These are phyloP conservation scores for Microdochium bolleyi DNA, from an alignment of 2,329 filamentous ascomycete genomes.

Conservation along the genomic window DNA sequence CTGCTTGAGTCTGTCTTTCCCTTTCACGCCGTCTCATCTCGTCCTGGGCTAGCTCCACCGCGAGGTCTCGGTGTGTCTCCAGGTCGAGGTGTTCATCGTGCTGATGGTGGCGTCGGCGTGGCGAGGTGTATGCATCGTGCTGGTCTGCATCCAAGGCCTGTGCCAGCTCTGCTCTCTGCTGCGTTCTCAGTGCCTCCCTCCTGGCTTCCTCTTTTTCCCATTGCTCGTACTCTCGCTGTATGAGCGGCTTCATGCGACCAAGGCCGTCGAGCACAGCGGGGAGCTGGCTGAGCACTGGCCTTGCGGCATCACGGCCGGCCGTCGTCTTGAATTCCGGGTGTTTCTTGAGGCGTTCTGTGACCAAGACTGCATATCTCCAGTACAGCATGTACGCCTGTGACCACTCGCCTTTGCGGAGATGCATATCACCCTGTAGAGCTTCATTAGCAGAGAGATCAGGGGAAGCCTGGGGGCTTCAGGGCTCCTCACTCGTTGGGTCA, in stretches of 20 bases:
- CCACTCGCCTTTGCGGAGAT: slow-evolving; percentile 77
- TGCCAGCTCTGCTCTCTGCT: slow-evolving; percentile 3
- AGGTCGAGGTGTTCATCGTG: slow-evolving; percentile 50
- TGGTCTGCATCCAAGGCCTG: not conserved
- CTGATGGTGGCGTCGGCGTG: slow-evolving; percentile 7
- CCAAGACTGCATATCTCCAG: slow-evolving; percentile 82
- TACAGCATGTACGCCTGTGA: slow-evolving; percentile 85
- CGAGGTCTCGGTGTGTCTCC: slow-evolving; percentile 64
- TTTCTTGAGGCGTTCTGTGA: slow-evolving; percentile 63
- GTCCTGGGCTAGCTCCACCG: slow-evolving; percentile 65
- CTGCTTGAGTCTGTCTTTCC: slow-evolving; percentile 46
- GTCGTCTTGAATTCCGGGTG: slow-evolving; percentile 70
- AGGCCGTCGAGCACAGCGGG: slow-evolving; percentile 58
- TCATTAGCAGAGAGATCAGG: too few relatives aligned
- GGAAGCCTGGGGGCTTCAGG: not conserved
- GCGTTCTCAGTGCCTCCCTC: slow-evolving; percentile 13
- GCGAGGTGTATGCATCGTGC: not conserved
- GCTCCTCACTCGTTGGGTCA: slow-evolving; percentile 66
- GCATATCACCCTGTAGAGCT: slow-evolving; percentile 63
- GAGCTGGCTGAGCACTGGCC: slow-evolving; percentile 38
- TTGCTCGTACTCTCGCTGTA: slow-evolving; percentile 62
- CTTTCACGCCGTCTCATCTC: slow-evolving; percentile 64
- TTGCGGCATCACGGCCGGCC: slow-evolving; percentile 56
- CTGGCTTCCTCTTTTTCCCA: slow-evolving; percentile 50
- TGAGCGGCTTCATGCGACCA: slow-evolving; percentile 71